Base-by-base conservation (phyloP, 768 basidiomycete genomes). In the Boletus sensibilis region DNA sequence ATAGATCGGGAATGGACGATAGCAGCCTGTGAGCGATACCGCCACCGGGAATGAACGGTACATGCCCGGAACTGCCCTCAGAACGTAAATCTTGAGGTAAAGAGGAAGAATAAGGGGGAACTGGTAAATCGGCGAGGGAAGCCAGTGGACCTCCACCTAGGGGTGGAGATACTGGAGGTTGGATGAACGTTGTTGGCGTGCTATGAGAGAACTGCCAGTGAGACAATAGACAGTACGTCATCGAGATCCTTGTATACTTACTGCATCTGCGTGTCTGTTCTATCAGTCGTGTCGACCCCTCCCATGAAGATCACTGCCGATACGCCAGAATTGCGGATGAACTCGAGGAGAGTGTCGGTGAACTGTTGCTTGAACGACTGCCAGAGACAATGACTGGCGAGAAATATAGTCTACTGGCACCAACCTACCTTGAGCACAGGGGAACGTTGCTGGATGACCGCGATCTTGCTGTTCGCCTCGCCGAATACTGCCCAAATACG, bases 191-290 rank as follows among this genome's bases (percentile, higher is more conserved):
- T 1, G 81, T 87, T n/a, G 88, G 82, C 6, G 84, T 86, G 41
- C 88, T 91, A 55, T 14, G 33, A 43, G 41, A 37, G 23, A 37
- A 47, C 4, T 16, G 11, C 29, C 12, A 31, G 38, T 55, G 41
- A 66, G 63, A 57, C 14, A 43, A 50, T 37, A 11, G 31, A 45
- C 5, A 44, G 10, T 20, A 39, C 29, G 49, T 53, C 56, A 18
- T 5, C 44, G 4, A 21, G 21, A 27, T 25, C 23, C 29, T 31
- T 12, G 40, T 33, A 72, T 84, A 57, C 69, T 44, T 67, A 93
- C 91, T 78, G 64, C 84, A 93, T 90, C 64, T 94, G 92, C 1
- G 78, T 73, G 64, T 94, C 91, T 23, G 84, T 84, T 59, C 91
- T 80, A 62, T 87, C 83, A 14, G 84, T 82, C 29, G 82, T 76